Conservation (phyloP, 495 filamentous ascomycete genomes). For the Penicillium pulvis region DNA sequence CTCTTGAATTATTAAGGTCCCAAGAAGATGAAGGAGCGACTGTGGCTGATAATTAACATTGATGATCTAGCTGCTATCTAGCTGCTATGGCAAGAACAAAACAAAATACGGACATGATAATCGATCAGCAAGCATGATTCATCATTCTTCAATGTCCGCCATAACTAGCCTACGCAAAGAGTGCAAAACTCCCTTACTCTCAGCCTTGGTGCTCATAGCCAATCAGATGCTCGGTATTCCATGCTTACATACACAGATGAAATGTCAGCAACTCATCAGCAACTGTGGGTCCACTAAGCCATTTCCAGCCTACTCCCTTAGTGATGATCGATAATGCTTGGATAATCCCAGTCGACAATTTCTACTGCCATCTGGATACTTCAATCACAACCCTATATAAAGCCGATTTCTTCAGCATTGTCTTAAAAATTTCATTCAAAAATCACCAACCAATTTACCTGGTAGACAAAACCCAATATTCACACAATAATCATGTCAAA, state of each 20-base stretch:
- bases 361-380: slow-evolving; percentile 17
- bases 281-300: slow-evolving; percentile 3
- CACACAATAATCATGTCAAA: slow-evolving; percentile 46
- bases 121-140: background rate
- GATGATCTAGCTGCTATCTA: background rate
- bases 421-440: background rate
- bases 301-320: background rate
- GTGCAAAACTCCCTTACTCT: too few relatives aligned
- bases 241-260: background rate
- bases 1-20: background rate
- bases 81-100: background rate
- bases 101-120: background rate
- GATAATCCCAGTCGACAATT: slow-evolving; percentile 18
- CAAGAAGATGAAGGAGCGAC: background rate
- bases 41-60: background rate
- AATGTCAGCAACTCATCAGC: slow-evolving; percentile 8
- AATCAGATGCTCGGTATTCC: background rate
- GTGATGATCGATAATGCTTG: slow-evolving; percentile 25
- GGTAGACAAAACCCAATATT: background rate
- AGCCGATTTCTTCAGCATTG: background rate
- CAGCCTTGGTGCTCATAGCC: background rate
- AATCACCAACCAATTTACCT: background rate
- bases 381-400: slow-evolving; percentile 11
- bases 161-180: too few relatives aligned
- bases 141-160: background rate